Base-by-base conservation (phyloP, 345 rosid species). In the Conringia planisiliqua region DNA sequence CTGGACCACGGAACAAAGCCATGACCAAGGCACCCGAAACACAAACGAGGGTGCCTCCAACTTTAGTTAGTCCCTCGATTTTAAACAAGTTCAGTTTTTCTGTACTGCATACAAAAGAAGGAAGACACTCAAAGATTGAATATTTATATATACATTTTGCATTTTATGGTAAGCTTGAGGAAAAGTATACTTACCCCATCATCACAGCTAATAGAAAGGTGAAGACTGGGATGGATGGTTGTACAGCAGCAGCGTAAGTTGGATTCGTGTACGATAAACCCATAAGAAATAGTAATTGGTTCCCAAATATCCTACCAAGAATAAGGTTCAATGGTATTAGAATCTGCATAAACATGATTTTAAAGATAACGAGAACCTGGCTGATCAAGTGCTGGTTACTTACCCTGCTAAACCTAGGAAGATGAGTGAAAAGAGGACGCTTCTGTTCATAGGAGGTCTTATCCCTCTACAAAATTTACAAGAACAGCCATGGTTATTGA, bases 221-320 rank as follows among this genome's bases (percentile, higher is more conserved):
- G 70, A 94, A 94, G 63, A 94, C 97, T 35, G 98, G 98, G 66
- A 94, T 91, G 0, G 98, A 79, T 72, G 98, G 98, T 79, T 94
- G 98, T 77, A 81, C 87, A 32, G 97, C 97, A 77, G 98, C 95
- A 5, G 98, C 98, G 73, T 90, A 90, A 47, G 97, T 88, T 72
- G 99, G 99, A 90, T 87, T 94, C 17, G 97, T 94, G 81, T 91
- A 90, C 59, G 88, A 84, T 70, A 94, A 90, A 83, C 99, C 99
- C 71, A 94, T 46, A 50, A 94, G 96, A 89, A 94, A 94, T 22
- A 94, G 67, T 60, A 94, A 87, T 82, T 94, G 99, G 82, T 91
- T 94, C 71, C 97, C 97, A 79, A 94, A 94, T 64, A 94, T 86
- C 92, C 99, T 94, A 82, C 75, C 63, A 58, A 80, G 78, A 74